Conservation (phyloP, 345 rosid species). For the Populus pruinosa region DNA sequence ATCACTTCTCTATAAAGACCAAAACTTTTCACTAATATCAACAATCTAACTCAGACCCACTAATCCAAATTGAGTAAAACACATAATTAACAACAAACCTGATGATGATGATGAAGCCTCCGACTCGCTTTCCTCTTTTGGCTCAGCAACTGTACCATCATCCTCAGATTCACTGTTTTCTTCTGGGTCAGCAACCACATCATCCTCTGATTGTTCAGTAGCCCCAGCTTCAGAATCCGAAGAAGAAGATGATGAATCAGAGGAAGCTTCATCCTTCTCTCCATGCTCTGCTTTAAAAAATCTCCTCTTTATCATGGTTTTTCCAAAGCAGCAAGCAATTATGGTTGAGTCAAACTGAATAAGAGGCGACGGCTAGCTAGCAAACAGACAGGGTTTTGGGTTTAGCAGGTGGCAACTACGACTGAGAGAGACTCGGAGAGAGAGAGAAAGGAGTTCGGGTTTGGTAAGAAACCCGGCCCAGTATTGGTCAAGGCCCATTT, state of each 20-base stretch:
- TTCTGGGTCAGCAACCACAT: conserved; percentile 28
- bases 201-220: conserved; percentile 40
- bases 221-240: conserved; percentile 66
- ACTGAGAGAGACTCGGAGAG: neutral
- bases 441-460: neutral
- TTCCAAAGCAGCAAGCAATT: neutral
- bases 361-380: neutral
- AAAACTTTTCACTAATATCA: neutral
- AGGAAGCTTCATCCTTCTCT: conserved; percentile 53
- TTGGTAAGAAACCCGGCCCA: neutral
- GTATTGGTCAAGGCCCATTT: neutral
- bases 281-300: conserved; percentile 74
- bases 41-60: neutral
- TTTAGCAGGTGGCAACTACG: neutral
- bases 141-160: conserved; percentile 32
- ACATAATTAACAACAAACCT: conserved; percentile 36
- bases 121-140: conserved; percentile 27
- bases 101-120: conserved; percentile 47
- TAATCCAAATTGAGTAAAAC: neutral
- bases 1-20: neutral
- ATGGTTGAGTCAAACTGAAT: neutral
- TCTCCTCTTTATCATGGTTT: conserved; percentile 74
- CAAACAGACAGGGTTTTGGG: neutral
- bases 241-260: conserved; percentile 56
- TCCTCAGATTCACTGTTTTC: conserved; percentile 33